Evolutionary conservation across 1,284 basidiomycete genomes (phyloP), one percentile per base, ranked within the genome.

Genomic region (Ceratobasidium sp.): DNA sequence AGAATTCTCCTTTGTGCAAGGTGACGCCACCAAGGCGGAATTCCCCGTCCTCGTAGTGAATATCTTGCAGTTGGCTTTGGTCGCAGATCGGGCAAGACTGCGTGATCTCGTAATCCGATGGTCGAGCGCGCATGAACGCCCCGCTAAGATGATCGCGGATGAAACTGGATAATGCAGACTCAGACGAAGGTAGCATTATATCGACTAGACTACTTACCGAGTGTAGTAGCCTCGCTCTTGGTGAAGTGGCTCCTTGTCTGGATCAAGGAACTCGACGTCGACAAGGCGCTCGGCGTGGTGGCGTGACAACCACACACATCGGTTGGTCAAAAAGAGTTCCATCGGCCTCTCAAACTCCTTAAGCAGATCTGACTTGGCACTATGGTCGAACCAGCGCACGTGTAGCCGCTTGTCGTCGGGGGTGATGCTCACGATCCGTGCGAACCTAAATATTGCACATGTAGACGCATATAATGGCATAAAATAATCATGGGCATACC

Each of bases 311-410:
- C 54, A 58, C 23, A 28, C 42, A 23, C 66, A 70, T 8, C 66
- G 54, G 9, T 49, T 54, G 1, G 66, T 46, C 7, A 70, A 21
- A 14, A 70, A 70, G 1, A 70, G 38, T 28, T 70, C 66, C 54
- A 70, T 48, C 1, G 66, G 66, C 38, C 66, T 28, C 16, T 70
- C 66, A 25, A 70, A 59, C 12, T 46, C 53, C 12, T 36, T 53
- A 1, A 70, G 42, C 16, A 70, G n/a, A 21, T 42, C 42, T 3
- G 66, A 58, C 23, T 70, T 70, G 18, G 66, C 53, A 28, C 66
- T 70, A 36, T 70, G 66, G 54, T 70, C 66, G 36, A 70, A 70
- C 66, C 66, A 70, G 25, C 66, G 66, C 25, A 70, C 66, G 30
- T 70, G 66, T 6, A 70, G 9, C 6, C 38, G 49, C 21, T 53